Base-by-base conservation (phyloP, 208 protist species). In the Phytomonas sp. region DNA sequence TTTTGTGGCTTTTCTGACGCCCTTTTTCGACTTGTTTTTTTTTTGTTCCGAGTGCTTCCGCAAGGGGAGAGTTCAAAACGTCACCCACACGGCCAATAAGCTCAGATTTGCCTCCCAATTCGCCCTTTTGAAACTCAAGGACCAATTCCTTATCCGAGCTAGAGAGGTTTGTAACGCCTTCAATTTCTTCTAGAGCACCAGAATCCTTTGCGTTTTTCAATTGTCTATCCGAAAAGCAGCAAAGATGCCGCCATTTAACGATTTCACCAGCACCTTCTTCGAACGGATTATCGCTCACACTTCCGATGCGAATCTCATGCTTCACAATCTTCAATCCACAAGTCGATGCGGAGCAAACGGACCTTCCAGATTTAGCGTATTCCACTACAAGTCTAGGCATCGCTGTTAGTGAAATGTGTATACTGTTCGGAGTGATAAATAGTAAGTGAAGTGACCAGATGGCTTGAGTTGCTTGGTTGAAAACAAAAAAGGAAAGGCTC, bases 191-290 rank as follows among this genome's bases (percentile, higher is more conserved):
- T 2, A 94, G 36, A 63, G 84, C 84, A 32, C 84, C 84, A 4
- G 67, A 76, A 2, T 63, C 77, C 29, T 66, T 69, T n/a, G 88
- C 85, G 64, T 92, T 92, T 59, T 76, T 74, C 30, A 92, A 64
- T 73, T 94, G 86, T 56, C 82, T 79, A 33, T 87, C 80, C 29
- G 86, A 92, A 66, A 94, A 92, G 78, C 89, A 94, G 77, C 89
- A 94, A 42, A 94, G 76, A 68, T 94, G 89, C 4, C 89, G 77
- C 84, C 86, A 94, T 71, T 90, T 92, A 70, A 74, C 89, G n/a
- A 73, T 73, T 45, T 86, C 77, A 2, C 71, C 67, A 5, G 60
- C 77, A 11, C 88, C 83, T 42, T 82, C 84, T 23, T 49, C 62
- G n/a, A 71, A 77, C 5, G 82, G 78, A 63, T 92, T 72, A 0